A percentile compares a stretch with the other conserved stretches of the same genome.
phyloP scores from a whole-genome alignment of 2,329 filamentous ascomycete species.

The Aspergillus sp. region DNA sequence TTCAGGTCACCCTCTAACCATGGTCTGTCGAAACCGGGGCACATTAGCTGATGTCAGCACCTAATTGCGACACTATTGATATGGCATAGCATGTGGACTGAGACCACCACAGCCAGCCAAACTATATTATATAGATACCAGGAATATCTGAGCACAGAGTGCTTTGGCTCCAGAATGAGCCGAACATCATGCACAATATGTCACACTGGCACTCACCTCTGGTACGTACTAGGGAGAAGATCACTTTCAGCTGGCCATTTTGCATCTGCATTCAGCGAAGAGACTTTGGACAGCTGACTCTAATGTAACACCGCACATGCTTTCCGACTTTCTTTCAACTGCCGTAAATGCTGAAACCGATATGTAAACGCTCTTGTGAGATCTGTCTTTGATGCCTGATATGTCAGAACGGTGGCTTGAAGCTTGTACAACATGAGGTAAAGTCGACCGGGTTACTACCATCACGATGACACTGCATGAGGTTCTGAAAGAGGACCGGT shows the following conservation, averaged over 20 bases:
- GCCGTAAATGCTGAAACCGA: too few relatives aligned
- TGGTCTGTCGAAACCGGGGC: not conserved
- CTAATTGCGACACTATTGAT: not conserved
- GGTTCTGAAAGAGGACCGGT: too few relatives aligned
- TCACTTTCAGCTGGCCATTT: not conserved
- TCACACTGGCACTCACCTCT: not conserved
- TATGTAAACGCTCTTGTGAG: not conserved
- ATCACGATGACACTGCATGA: too few relatives aligned
- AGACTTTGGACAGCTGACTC: not conserved
- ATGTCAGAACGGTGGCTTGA: not conserved
- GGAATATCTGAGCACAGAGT: not conserved
- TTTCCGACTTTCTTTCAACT: not conserved
- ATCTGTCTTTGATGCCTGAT: not conserved
- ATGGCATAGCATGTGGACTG: not conserved
- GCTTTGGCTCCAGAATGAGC: not conserved
- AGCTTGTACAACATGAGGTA: too few relatives aligned
- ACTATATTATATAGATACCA: not conserved
- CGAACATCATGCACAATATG: not conserved
- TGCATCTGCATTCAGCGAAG: not conserved
- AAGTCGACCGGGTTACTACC: too few relatives aligned
- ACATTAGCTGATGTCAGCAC: slow-evolving; percentile 2
- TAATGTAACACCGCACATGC: not conserved
- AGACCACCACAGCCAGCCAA: not conserved
- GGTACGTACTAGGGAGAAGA: not conserved
- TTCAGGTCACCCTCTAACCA: not conserved